Percentiles rank a stretch among this genome's conserved stretches.
Conservation (phyloP, 495 filamentous ascomycete genomes). For the Polyplosphaeria fusca region DNA sequence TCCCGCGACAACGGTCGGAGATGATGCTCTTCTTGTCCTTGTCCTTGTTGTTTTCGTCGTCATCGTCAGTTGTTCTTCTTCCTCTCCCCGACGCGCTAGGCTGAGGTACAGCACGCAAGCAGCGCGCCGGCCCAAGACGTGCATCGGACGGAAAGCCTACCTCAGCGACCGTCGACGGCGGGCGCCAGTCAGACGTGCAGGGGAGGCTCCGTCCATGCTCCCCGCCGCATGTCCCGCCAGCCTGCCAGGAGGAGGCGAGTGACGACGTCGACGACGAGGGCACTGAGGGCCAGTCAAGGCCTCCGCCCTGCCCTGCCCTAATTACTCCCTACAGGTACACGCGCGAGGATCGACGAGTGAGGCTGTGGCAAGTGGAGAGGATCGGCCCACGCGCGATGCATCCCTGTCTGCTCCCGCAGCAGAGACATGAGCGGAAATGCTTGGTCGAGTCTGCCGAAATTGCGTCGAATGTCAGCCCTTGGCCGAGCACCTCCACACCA, state of each 20-base stretch:
- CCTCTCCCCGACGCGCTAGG: not conserved
- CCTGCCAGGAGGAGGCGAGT: too few relatives aligned
- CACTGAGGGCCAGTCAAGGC: not conserved
- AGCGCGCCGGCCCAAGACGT: not conserved
- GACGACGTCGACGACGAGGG: not conserved
- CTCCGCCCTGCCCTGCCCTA: not conserved
- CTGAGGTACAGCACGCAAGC: not conserved
- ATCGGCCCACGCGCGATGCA: conserved; percentile 16
- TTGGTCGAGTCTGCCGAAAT: conserved; percentile 26
- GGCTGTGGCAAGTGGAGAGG: conserved; percentile 18
- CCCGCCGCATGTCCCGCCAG: too few relatives aligned
- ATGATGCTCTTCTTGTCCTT: not conserved
- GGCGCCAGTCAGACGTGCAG: conserved; percentile 11
- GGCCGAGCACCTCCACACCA: conserved; percentile 10
- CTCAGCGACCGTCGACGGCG: not conserved
- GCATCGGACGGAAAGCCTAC: conserved; percentile 4
- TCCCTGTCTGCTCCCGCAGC: conserved; percentile 24
- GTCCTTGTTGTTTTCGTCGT: not conserved
- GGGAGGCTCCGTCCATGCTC: conserved; percentile 1
- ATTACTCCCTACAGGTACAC: too few relatives aligned
- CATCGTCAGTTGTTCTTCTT: not conserved
- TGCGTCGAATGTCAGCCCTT: conserved; percentile 17
- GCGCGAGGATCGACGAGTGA: conserved; percentile 19
- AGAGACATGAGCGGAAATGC: conserved; percentile 22
- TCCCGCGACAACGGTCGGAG: conserved; percentile 12